Base-by-base conservation (phyloP, 805 yeast species). In the Wickerhamomyces alni region DNA sequence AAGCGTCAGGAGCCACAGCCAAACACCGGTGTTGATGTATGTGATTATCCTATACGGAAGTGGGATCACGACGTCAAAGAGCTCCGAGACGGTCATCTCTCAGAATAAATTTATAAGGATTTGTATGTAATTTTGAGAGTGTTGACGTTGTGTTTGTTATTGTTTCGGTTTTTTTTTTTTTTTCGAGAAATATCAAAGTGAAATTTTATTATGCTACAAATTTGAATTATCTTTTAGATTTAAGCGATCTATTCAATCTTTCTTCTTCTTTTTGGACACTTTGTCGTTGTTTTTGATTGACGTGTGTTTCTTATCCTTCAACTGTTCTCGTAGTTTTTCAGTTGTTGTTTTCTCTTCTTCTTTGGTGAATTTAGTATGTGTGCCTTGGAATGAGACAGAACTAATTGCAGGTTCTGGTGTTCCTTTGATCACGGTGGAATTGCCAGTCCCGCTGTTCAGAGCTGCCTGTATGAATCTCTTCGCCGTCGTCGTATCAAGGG, bases 1-100 rank as follows among this genome's bases (percentile, higher is more conserved):
- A 30, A 76, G 60, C 37, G 75, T 67, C 33, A 64, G 39, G 33
- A 62, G 66, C 86, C 86, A 81, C 18, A 78, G 53, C 57, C 74
- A 66, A 5, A 71, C 52, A 5, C 82, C 83, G 4, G 69, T 36
- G 41, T 74, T 66, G 3, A 79, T 45, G 15, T 78, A 58, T 3
- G 74, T 48, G 13, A 78, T 58, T 34, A 77, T 68, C 34, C 81
- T 53, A 47, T 68, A 74, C 2, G 80, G 77, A n/a, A 71, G 52
- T 1, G 81, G 80, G 30, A 69, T 50, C 35, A 55, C 17, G 15
- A 30, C 19, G n/a, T 36, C 39, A 15, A 36, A 36, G 5, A 27
- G 15, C 15, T 36, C 39, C 9, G 24, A 21, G 6, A 9, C 24
- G 24, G 9, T 21, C 9, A 21, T 9, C 24, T n/a, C n/a, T n/a